Base-by-base conservation (phyloP, 331 rosid genomes). In the Phaseolus coccineus region DNA sequence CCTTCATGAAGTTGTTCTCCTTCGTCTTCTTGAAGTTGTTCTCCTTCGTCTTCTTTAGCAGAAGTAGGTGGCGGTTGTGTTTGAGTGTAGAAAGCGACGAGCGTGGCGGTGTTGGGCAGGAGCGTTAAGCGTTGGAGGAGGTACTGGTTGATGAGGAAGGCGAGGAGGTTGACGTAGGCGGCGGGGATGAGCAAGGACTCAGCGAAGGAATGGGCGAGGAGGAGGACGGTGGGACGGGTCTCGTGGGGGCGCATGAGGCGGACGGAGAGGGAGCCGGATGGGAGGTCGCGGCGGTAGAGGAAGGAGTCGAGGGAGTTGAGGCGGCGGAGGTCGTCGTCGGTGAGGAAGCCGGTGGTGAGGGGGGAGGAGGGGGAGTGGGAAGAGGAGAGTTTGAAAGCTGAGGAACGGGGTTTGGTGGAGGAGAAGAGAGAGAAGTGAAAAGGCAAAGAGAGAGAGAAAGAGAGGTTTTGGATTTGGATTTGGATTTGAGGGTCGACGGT, bases 191-290 rank as follows among this genome's bases (percentile, higher is more conserved):
- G 76, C 92, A 95, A 87, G 5, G 96, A 93, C 77, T 90, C 98
- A 1, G 97, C 91, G 66, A 96, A 93, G 1, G 99, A 93, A 7
- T 90, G 90, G 5, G 99, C 94, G 0, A 96, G 91, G 71, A 96
- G 80, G 19, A 61, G 87, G 1, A 90, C 93, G 19, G 86, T 85
- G 40, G 47, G 2, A 61, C 91, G 93, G 76, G 87, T 76, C 65
- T 91, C 97, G 33, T 82, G 88, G 5, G 84, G 52, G 67, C 93
- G 83, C 98, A 96, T 93, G 7, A 88, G 93, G 28, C 98, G 93
- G 75, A 96, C 86, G 89, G 81, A 87, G 57, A 96, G 44, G 39
- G 88, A 77, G 73, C 98, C 99, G 66, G 94, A 90, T 76, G 90
- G 72, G 78, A 91, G 82, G 46, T 91, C 89, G 68, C 80, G 81